Base-by-base conservation (phyloP, 2,329 filamentous ascomycete species). In the Aspergillus bombycis region DNA sequence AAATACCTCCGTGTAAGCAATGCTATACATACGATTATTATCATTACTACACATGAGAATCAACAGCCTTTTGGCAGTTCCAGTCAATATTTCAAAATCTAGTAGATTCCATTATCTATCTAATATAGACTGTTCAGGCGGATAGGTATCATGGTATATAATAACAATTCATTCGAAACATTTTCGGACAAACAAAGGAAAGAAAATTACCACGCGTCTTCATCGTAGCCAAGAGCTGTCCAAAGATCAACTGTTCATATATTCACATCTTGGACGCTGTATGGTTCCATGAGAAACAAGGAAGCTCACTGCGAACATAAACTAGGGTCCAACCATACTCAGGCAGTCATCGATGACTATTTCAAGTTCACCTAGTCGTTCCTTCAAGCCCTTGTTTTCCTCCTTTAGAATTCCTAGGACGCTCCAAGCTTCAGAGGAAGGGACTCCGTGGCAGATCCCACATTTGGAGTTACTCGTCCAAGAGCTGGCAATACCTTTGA, bases 271-370 rank as follows among this genome's bases (percentile, higher is more conserved):
- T 16, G 16, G 34, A 55, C n/a, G 52, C 32, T 38, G 52, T 55
- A 55, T 48, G 43, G 28, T 56, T 19, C 34, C 28, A 28, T 48
- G 11, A 48, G 26, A 12, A 19, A 52, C n/a, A 30, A 45, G n/a
- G 41, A 52, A 45, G 28, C 23, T 38, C 52, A 26, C 21, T 34
- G 4, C 48, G 32, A 23, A 28, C 36, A 12, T 16, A 28, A 14
- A 14, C 23, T 19, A 54, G 19, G 74, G 71, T 6, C 76, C 78
- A 62, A 87, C 83, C 57, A 87, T 76, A 63, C 83, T 82, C 66
- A 89, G 79, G 57, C 84, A 85, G 48, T 85, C 82, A 60, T 89
- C 86, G 57, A 88, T 79, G 23, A 82, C 82, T 48, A 79, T 75
- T 70, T 88, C 85, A 41, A 89, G 75, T 58, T 84, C 81, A 12